Base-by-base conservation (phyloP, 129 eudicot genomes). In the Glebionis coronaria region DNA sequence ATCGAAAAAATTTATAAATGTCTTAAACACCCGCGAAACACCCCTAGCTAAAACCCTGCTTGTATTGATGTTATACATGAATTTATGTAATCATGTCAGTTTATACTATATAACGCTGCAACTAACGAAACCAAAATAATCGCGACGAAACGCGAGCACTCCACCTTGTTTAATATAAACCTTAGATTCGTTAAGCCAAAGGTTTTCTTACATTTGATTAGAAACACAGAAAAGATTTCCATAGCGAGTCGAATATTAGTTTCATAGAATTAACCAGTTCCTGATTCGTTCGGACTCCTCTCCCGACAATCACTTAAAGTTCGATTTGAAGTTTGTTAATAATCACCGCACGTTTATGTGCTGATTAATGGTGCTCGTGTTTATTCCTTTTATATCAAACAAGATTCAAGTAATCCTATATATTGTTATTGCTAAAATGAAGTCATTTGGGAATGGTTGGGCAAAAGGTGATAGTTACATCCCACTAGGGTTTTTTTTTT, bases 381-480 rank as follows among this genome's bases (percentile, higher is more conserved):
- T 35, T 38, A 46, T 71, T 49, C 42, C 25, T 35, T 19, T 60
- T 27, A 19, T 62, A 50, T 71, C 42, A 50, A 60, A 31, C 23
- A 49, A 7, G 68, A 61, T 49, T 46, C 27, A 47, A 27, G 21
- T 12, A 15, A 58, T 35, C 5, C n/a, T 20, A 31, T 28, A 38
- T 28, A 29, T 61, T 76, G 50, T 42, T 28, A 23, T 18, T 65
- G 68, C 61, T 42, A 4, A 38, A 52, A 61, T 68, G 70, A 61
- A 61, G 75, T 50, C 54, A 44, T 67, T 60, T 68, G 27, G 63
- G 70, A 29, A 68, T 68, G 75, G 75, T 76, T 76, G 47, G 70
- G 65, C 38, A 60, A 76, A 76, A 76, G 80, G 51, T 76, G 80
- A 76, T 68, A 19, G 70, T 76, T 68, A 76, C 80, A 61, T 50